Evolutionary conservation across 1,284 basidiomycete species (phyloP).

Genomic region (Porphyrellus sp.): DNA sequence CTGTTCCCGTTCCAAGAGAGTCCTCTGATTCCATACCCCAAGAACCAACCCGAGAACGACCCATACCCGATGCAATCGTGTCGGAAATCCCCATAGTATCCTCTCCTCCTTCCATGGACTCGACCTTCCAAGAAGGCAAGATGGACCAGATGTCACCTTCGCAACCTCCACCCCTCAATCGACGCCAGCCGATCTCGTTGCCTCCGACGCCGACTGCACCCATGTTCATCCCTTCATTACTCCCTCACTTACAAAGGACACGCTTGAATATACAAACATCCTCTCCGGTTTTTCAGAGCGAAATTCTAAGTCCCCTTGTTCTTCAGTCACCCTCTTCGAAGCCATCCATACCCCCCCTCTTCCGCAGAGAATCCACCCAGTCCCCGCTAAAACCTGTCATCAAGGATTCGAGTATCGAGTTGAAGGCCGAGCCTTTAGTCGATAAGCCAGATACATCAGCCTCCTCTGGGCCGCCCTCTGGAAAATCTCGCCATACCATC

Average conservation of each 20-base stretch:
- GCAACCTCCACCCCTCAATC: slow-evolving; percentile 29
- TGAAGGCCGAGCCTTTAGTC: neutral
- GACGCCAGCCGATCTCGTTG: slow-evolving; percentile 32
- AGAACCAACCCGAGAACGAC: slow-evolving; percentile 2
- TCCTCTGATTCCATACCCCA: neutral
- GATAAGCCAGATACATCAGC: slow-evolving; percentile 10
- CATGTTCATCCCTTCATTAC: slow-evolving; percentile 13
- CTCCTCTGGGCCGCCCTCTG: neutral
- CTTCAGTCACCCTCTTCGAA: slow-evolving; percentile 38
- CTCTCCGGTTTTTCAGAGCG: slow-evolving; percentile 30
- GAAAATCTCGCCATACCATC: slow-evolving; percentile 22
- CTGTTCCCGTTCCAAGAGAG: neutral
- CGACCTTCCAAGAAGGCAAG: slow-evolving; percentile 6
- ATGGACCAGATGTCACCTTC: slow-evolving; percentile 14
- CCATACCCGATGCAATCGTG: neutral
- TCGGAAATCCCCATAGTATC: slow-evolving; percentile 13
- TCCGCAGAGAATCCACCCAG: slow-evolving; percentile 26
- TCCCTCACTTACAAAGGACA: slow-evolving; percentile 19
- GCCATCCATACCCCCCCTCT: slow-evolving; percentile 18
- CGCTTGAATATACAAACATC: slow-evolving; percentile 37
- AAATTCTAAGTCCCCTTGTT: slow-evolving; percentile 48
- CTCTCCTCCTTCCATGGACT: slow-evolving; percentile 16
- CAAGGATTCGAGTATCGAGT: slow-evolving; percentile 11
- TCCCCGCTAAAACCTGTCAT: slow-evolving; percentile 28
- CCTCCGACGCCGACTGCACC: slow-evolving; percentile 32